A percentile compares a stretch with the other conserved stretches of the same genome.
These are phyloP conservation scores for Xylaria nigripes DNA, from an alignment of 495 filamentous ascomycete species.

Conservation along the genomic window DNA sequence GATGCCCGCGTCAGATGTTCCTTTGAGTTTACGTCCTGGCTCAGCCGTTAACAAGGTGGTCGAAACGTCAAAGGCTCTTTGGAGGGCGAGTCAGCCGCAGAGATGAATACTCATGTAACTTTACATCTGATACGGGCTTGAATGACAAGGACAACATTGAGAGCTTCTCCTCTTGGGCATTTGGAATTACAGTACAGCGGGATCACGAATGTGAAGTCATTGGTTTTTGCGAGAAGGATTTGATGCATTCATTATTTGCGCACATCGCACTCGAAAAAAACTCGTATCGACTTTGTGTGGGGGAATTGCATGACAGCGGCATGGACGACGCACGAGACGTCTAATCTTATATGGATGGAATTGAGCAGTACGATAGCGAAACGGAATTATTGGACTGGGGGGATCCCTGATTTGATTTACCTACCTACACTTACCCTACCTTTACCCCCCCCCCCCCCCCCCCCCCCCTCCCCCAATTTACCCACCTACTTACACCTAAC, in stretches of 20 bases:
- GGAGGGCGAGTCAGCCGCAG: slow-evolving; percentile 25
- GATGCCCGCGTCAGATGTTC: slow-evolving; percentile 18
- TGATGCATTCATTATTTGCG: slow-evolving; percentile 9
- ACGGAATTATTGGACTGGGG: not conserved
- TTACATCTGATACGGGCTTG: slow-evolving; percentile 4
- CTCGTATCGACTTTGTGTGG: not conserved
- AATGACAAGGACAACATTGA: not conserved
- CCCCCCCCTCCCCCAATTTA: no score
- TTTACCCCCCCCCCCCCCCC: not conserved
- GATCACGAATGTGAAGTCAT: not conserved
- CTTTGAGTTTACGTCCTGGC: slow-evolving; percentile 26
- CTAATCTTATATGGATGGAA: not conserved
- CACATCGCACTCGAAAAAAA: not conserved
- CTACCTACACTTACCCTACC: not conserved
- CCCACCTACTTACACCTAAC: no score
- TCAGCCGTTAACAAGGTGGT: slow-evolving; percentile 25
- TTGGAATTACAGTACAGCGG: slow-evolving; percentile 3
- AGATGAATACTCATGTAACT: slow-evolving; percentile 12
- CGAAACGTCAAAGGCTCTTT: slow-evolving; percentile 30
- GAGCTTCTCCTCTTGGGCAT: not conserved
- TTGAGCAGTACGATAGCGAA: slow-evolving; percentile 4
- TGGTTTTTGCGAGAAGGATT: not conserved
- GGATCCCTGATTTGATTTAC: not conserved
- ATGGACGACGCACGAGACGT: not conserved
- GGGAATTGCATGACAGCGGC: not conserved